Percentiles rank a stretch among this genome's conserved stretches.
phyloP scores from a whole-genome alignment of 768 basidiomycete genomes.

The Suillus americanus region DNA sequence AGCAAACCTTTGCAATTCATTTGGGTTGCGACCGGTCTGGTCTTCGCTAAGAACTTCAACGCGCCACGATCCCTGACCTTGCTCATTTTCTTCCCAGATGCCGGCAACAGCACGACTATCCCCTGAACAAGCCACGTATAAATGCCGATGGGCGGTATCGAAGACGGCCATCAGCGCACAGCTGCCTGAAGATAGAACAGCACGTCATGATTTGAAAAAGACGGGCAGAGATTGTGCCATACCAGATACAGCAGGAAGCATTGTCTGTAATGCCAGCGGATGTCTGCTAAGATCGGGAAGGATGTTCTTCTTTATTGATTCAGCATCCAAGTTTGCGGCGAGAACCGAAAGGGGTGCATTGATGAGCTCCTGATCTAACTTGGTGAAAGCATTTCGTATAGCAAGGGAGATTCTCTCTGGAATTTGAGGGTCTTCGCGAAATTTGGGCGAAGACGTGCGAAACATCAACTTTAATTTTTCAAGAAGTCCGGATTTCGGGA shows the following conservation, averaged over 20 bases:
- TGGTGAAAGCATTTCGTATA: conserved; percentile 74
- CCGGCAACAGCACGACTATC: conserved; percentile 97
- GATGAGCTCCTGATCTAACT: conserved; percentile 83
- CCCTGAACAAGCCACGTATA: conserved; percentile 91
- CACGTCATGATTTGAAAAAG: conserved; percentile 9
- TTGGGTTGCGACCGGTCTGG: conserved; percentile 90
- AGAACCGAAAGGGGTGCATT: conserved; percentile 76
- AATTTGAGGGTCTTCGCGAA: conserved; percentile 37
- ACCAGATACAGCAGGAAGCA: conserved; percentile 84
- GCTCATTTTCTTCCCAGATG: conserved; percentile 70
- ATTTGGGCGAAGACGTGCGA: conserved; percentile 32
- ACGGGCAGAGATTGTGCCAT: conserved; percentile 24
- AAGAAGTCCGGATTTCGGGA: conserved; percentile 30
- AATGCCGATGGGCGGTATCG: conserved; percentile 76
- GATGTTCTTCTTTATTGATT: conserved; percentile 47
- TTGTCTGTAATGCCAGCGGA: conserved; percentile 65
- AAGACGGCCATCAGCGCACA: conserved; percentile 89
- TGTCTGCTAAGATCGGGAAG: conserved; percentile 70
- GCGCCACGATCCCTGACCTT: conserved; percentile 77
- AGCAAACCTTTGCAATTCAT: conserved; percentile 76
- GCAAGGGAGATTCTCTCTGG: conserved; percentile 61
- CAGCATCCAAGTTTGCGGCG: conserved; percentile 52
- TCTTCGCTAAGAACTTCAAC: conserved; percentile 95
- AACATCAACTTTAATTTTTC: conserved; percentile 32
- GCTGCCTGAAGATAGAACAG: conserved; percentile 54